Conservation (phyloP, 805 yeast species). For the Candida sphagnicola region DNA sequence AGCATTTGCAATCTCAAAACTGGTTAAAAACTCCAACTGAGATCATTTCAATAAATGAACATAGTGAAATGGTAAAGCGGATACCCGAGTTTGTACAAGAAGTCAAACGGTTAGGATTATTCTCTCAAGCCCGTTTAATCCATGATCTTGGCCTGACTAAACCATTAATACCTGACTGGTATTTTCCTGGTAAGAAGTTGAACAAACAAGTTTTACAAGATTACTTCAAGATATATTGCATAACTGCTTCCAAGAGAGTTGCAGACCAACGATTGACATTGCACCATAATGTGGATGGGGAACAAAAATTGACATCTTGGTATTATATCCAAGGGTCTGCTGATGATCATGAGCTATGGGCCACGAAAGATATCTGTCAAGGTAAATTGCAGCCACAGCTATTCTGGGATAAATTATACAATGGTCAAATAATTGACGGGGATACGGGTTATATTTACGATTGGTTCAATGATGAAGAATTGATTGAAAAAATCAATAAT, state of each 20-base stretch:
- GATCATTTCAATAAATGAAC: conserved; percentile 58
- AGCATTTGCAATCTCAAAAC: conserved; percentile 4
- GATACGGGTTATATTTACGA: conserved; percentile 17
- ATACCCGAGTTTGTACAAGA: conserved; percentile 48
- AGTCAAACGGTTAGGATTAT: conserved; percentile 37
- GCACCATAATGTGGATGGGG: conserved; percentile 4
- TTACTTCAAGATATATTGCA: conserved; percentile 29
- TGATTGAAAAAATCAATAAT: conserved; percentile 14
- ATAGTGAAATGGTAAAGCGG: conserved; percentile 41
- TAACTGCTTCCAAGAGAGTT: conserved; percentile 56
- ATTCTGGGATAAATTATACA: conserved; percentile 47
- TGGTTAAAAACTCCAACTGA: conserved; percentile 11
- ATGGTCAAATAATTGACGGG: conserved; percentile 15
- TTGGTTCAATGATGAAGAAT: conserved; percentile 20
- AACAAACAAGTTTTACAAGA: conserved; percentile 1
- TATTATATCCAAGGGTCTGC: conserved; percentile 89
- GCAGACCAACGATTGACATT: conserved; percentile 4
- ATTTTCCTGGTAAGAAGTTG: conserved; percentile 46
- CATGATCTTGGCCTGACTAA: conserved; percentile 16
- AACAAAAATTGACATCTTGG: conserved; percentile 13
- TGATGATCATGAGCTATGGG: conserved; percentile 91
- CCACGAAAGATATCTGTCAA: conserved; percentile 33
- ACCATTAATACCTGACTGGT: conserved; percentile 67
- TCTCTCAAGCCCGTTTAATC: conserved; percentile 28
- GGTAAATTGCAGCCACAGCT: conserved; percentile 47